Percentiles rank a stretch among this genome's conserved stretches.
Evolutionary conservation across 257 asterid species (phyloP).

Genomic region (Solanum clarkiae): DNA sequence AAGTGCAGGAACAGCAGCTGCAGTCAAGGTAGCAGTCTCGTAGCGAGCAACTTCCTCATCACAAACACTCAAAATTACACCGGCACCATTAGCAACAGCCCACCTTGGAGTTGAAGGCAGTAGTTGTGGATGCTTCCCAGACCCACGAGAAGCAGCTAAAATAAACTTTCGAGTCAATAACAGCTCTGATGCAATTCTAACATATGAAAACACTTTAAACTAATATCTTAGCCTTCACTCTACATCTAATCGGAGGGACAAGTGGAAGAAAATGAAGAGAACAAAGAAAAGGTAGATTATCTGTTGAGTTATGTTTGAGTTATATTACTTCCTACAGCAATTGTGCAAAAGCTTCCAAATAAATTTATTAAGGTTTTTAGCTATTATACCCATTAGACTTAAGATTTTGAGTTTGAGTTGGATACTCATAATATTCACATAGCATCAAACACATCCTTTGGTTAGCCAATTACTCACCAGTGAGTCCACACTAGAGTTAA

Average conservation of each 20-base stretch:
- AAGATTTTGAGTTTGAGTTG: neutral
- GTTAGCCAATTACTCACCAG: neutral
- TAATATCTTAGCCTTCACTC: neutral
- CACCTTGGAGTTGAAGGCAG: slow-evolving; percentile 96
- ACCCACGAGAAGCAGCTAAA: slow-evolving; percentile 88
- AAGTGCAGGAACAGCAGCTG: slow-evolving; percentile 98
- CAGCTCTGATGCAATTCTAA: neutral
- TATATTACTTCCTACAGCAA: neutral
- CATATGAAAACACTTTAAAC: neutral
- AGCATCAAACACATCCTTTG: neutral
- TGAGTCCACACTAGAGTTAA: neutral
- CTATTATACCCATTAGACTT: neutral
- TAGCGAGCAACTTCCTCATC: slow-evolving; percentile 97
- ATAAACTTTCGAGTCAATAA: neutral
- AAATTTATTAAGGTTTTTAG: neutral
- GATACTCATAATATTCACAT: neutral
- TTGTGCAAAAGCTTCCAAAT: neutral
- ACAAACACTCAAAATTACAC: slow-evolving; percentile 96
- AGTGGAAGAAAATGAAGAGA: neutral
- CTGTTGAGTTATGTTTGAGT: neutral
- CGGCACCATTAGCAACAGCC: slow-evolving; percentile 99
- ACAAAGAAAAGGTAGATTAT: neutral
- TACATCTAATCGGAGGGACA: neutral
- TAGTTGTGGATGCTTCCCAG: slow-evolving; percentile 98
- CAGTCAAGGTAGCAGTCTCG: slow-evolving; percentile 93